phyloP scores from a whole-genome alignment of 139 green algal species.

The Chlamydomonas urium region DNA sequence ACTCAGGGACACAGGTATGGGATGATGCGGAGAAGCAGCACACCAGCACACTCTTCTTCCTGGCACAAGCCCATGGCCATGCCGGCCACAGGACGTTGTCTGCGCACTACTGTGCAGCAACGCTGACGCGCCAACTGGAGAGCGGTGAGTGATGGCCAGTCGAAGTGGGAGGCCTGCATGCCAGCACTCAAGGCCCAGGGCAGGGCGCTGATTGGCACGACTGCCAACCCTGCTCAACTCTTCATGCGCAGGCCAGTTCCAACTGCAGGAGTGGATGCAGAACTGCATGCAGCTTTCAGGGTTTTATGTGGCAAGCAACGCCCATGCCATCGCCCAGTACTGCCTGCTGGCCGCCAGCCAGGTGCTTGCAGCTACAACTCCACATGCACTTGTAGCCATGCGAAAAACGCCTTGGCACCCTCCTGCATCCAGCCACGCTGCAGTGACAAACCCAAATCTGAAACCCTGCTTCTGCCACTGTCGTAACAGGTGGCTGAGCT shows the following conservation, averaged over 20 bases:
- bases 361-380: too few relatives aligned
- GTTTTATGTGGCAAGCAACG: constrained; percentile 37
- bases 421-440: too few relatives aligned
- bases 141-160: constrained; percentile 21
- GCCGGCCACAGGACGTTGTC: constrained; percentile 23
- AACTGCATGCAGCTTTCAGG: constrained; percentile 51
- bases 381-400: too few relatives aligned
- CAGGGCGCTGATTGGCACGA: too few relatives aligned
- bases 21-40: constrained; percentile 33
- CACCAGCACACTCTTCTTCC: constrained; percentile 49
- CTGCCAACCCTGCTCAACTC: neutral
- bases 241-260: constrained; percentile 27
- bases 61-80: constrained; percentile 21
- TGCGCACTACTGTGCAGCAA: constrained; percentile 49
- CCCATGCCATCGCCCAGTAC: constrained; percentile 41
- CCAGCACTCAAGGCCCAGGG: too few relatives aligned
- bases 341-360: constrained; percentile 22
- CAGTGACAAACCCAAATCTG: too few relatives aligned
- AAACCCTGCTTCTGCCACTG: too few relatives aligned
- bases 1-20: too few relatives aligned
- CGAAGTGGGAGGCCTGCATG: too few relatives aligned
- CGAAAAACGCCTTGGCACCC: too few relatives aligned
- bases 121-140: constrained; percentile 43
- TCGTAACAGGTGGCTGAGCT: too few relatives aligned
- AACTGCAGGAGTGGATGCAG: constrained; percentile 50